A percentile compares a stretch with the other conserved stretches of the same genome.
These are phyloP conservation scores for Sesbania bispinosa DNA, from an alignment of 306 rosid species.

Conservation along the genomic window DNA sequence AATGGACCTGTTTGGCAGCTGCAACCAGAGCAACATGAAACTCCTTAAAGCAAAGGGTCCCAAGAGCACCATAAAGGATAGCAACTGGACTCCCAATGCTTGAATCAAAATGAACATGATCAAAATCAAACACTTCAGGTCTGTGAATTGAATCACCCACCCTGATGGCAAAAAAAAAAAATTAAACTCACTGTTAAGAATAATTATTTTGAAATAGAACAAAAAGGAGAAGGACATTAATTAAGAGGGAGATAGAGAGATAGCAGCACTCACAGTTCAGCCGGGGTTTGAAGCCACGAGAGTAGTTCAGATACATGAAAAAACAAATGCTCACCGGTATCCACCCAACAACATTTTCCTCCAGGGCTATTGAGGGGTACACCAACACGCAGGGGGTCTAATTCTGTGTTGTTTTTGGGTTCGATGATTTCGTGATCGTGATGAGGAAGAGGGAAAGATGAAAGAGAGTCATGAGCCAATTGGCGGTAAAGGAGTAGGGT, in stretches of 20 bases:
- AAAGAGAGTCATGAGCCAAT: constrained; percentile 74
- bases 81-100: constrained; percentile 62
- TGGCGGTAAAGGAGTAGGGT: constrained; percentile 76
- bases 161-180: constrained; percentile 37
- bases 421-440: constrained; percentile 28
- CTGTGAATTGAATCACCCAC: constrained; percentile 56
- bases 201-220: not conserved
- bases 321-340: constrained; percentile 67
- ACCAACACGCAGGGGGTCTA: constrained; percentile 51
- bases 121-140: constrained; percentile 84
- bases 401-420: constrained; percentile 18
- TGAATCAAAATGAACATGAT: constrained; percentile 79
- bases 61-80: constrained; percentile 90
- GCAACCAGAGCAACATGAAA: constrained; percentile 66
- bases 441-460: constrained; percentile 69
- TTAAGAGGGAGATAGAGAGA: not conserved
- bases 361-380: constrained; percentile 41
- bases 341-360: constrained; percentile 92
- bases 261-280: constrained; percentile 45
- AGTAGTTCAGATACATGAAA: constrained; percentile 51
- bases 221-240: not conserved
- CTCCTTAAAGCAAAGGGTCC: constrained; percentile 77
- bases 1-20: constrained; percentile 77
- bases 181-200: not conserved
- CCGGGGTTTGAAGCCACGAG: constrained; percentile 50